phyloP scores from a whole-genome alignment of 139 green algal species.

The Chlorella vulgaris region DNA sequence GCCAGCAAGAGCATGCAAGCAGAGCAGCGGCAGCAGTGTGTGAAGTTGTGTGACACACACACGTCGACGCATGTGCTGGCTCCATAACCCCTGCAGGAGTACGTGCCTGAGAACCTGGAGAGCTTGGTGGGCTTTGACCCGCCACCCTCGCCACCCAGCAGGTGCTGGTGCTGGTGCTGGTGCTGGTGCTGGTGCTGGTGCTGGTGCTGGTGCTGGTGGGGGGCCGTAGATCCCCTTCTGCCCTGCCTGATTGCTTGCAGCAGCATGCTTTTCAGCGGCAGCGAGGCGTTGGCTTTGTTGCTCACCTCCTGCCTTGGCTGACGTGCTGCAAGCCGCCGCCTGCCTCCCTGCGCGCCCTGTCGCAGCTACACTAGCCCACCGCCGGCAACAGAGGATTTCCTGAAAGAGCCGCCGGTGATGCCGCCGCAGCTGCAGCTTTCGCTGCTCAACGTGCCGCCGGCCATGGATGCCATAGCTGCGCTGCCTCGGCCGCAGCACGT shows the following conservation, averaged over 20 bases:
- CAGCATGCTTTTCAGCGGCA: no score
- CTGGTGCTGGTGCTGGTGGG: no score
- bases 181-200: no score
- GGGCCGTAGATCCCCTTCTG: no score
- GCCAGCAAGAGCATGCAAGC: no score
- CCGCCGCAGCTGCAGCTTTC: constrained; percentile 96
- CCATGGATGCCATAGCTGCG: constrained; percentile 73
- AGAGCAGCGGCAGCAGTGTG: no score
- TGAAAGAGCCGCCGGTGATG: constrained; percentile 94
- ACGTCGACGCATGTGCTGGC: no score
- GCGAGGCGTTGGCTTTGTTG: no score
- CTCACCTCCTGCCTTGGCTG: not conserved
- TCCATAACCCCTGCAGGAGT: constrained; percentile 86
- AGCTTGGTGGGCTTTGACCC: constrained; percentile 90
- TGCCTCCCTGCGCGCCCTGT: not conserved
- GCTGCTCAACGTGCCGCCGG: constrained; percentile 93
- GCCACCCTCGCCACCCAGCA: constrained; percentile 81
- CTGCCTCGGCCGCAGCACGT: constrained; percentile 97
- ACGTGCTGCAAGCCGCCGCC: not conserved
- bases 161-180: constrained; percentile 29
- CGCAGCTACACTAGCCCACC: constrained; percentile 83
- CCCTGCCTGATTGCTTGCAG: no score
- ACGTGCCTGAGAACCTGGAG: constrained; percentile 95
- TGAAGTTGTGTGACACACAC: no score
- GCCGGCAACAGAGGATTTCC: constrained; percentile 85